A percentile compares a stretch with the other conserved stretches of the same genome.
Evolutionary conservation across 768 basidiomycete species (phyloP).

Genomic region (Lyophyllum decastes): DNA sequence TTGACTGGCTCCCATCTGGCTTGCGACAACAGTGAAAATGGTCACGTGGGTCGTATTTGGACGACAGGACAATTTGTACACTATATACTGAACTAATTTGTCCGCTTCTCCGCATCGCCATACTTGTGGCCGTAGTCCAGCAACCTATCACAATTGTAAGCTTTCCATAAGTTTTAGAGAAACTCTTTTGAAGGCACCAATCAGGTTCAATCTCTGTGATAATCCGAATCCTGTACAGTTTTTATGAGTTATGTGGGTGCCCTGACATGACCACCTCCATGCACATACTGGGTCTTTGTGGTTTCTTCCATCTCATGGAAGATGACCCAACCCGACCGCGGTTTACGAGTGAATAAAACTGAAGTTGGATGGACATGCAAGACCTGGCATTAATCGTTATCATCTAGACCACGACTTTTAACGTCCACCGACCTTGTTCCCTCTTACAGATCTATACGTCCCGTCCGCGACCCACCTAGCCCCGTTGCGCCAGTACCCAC

Average conservation of each 20-base stretch:
- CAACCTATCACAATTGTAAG: conserved; percentile 23
- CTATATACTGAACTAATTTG: neutral
- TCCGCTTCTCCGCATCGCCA: neutral
- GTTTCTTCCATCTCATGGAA: conserved; percentile 98
- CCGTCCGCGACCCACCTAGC: conserved; percentile 92
- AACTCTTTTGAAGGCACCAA: conserved; percentile 56
- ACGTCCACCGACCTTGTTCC: conserved; percentile 63
- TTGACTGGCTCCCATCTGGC: conserved; percentile 66
- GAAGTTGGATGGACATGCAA: conserved; percentile 93
- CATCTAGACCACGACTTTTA: neutral
- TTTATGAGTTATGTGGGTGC: conserved; percentile 13
- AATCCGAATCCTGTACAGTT: conserved; percentile 72
- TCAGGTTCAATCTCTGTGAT: conserved; percentile 95
- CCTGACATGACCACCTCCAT: neutral
- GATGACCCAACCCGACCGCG: conserved; percentile 89
- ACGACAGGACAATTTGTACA: neutral
- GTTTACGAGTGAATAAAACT: conserved; percentile 90
- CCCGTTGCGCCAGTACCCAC: conserved; percentile 93
- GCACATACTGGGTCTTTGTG: conserved; percentile 82
- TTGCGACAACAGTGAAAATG: neutral
- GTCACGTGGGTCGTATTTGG: conserved; percentile 5
- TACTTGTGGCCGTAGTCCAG: conserved; percentile 38
- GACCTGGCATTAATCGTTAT: conserved; percentile 43
- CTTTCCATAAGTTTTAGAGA: neutral
- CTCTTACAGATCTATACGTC: conserved; percentile 87